phyloP scores from a whole-genome alignment of 768 basidiomycete genomes.

The Tulasnella sp. region DNA sequence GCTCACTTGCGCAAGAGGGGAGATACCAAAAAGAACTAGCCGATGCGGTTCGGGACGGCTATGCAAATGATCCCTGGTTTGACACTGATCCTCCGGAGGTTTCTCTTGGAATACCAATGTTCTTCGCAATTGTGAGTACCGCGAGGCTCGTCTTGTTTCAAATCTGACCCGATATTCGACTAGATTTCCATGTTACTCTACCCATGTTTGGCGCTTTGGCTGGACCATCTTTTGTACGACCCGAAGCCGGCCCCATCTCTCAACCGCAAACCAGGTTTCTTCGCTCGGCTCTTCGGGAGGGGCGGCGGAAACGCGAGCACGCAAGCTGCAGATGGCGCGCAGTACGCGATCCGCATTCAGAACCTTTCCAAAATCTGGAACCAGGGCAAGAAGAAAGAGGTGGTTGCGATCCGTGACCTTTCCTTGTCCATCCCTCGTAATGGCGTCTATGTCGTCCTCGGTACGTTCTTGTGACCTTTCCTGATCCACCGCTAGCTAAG shows the following conservation, averaged over 20 bases:
- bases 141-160: not conserved
- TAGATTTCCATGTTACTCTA: slow-evolving; percentile 75
- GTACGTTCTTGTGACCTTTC: slow-evolving; percentile 63
- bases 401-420: slow-evolving; percentile 68
- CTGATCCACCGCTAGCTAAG: slow-evolving; percentile 5
- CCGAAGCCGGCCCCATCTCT: slow-evolving; percentile 48
- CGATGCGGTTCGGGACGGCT: not conserved
- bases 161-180: not conserved
- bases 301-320: slow-evolving; percentile 38
- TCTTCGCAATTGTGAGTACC: not conserved
- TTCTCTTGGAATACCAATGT: not conserved
- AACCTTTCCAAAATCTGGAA: slow-evolving; percentile 37
- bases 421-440: slow-evolving; percentile 68
- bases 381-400: slow-evolving; percentile 41
- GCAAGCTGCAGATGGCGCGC: slow-evolving; percentile 42
- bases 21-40: slow-evolving; percentile 41
- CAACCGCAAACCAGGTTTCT: not conserved
- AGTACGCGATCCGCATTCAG: slow-evolving; percentile 31
- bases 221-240: slow-evolving; percentile 67
- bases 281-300: slow-evolving; percentile 41
- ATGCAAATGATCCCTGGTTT: not conserved
- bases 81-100: not conserved
- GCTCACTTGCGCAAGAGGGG: slow-evolving; percentile 71
- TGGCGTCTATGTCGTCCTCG: slow-evolving; percentile 78
- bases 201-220: slow-evolving; percentile 64